Evolutionary conservation across 495 filamentous ascomycete genomes (phyloP), one percentile per base, ranked within the genome.

Genomic region (Rhypophila decipiens): DNA sequence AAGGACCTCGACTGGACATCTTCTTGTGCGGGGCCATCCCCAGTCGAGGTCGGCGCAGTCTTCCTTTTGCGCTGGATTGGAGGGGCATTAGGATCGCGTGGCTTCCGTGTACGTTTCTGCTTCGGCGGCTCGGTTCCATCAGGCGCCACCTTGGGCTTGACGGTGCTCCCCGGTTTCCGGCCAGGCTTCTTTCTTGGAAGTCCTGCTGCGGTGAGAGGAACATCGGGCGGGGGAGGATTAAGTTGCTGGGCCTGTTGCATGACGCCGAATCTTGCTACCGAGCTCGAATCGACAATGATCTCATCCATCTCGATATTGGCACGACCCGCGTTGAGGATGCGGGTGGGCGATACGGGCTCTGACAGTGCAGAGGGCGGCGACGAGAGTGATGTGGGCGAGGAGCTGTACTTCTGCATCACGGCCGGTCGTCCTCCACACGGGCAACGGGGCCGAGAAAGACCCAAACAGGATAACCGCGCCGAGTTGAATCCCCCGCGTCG

Each of bases 31-130:
- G 44, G 54, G 39, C 42, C 43, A 49, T 64, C 63, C 21, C 55
- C 53, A 35, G 43, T 59, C 13, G 67, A 70, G 23, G 57, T 51
- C 12, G 63, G 44, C 10, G 69, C 57, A 3, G 59, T 55, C 66
- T 78, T 79, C 58, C 71, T 67, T 50, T 78, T 78, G 37, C 76
- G 67, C 53, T 68, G 72, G 17, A 66, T 58, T 8, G 77, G 71
- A 7, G 76, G 67, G 13, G 74, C 72, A 54, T 75, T 76, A 15
- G 77, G 73, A 38, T 83, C 78, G 51, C 70, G 75, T 10, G 77
- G 73, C 50, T 80, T 81, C 39, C 77, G 58, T 10, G 71, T 64
- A 44, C 74, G 74, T 42, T 75, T 73, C 36, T 67, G 65, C 58
- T 81, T 83, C 17, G 74, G 61, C 38, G 65, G 40, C 34, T 51